Evolutionary conservation across 768 basidiomycete genomes (phyloP).

Genomic region (Paxillus involutus): DNA sequence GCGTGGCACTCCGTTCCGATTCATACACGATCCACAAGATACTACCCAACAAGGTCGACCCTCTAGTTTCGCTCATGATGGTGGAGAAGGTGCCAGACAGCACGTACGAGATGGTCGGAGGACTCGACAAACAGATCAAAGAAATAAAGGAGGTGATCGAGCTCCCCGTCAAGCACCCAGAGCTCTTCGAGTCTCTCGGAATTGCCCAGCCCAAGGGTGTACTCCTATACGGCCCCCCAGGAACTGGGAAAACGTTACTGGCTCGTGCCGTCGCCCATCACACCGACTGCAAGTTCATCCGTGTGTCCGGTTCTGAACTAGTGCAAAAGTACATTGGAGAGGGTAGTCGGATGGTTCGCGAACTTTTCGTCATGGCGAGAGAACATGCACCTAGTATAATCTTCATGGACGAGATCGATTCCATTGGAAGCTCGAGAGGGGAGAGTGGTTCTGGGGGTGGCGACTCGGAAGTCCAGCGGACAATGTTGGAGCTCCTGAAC

Average conservation of each 20-base stretch:
- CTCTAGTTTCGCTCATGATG: slow-evolving; percentile 99
- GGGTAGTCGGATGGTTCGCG: slow-evolving; percentile 94
- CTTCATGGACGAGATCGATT: slow-evolving; percentile 99
- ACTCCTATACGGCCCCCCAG: slow-evolving; percentile 91
- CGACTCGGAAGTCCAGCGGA: slow-evolving; percentile 36
- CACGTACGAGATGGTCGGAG: slow-evolving; percentile 82
- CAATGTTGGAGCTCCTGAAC: slow-evolving; percentile 86
- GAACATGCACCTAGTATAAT: slow-evolving; percentile 98
- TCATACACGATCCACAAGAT: slow-evolving; percentile 40
- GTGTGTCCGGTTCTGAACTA: slow-evolving; percentile 90
- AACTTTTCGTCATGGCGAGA: slow-evolving; percentile 96
- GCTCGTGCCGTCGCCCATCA: slow-evolving; percentile 97
- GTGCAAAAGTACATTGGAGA: slow-evolving; percentile 99
- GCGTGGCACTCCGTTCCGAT: slow-evolving; percentile 94
- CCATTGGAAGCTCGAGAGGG: slow-evolving; percentile 90
- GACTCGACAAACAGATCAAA: slow-evolving; percentile 93
- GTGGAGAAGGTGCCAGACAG: slow-evolving; percentile 99
- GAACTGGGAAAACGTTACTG: slow-evolving; percentile 93
- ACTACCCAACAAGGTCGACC: slow-evolving; percentile 91
- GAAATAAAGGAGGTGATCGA: slow-evolving; percentile 99
- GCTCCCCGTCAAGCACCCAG: slow-evolving; percentile 95
- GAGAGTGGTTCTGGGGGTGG: too few species aligned
- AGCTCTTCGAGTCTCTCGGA: slow-evolving; percentile 93
- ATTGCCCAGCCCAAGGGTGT: slow-evolving; percentile 98
- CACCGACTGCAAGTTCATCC: slow-evolving; percentile 97